A percentile compares a stretch with the other conserved stretches of the same genome.
phyloP scores from a whole-genome alignment of 1,139 yeast species.

The Saccharomyces hybrid region DNA sequence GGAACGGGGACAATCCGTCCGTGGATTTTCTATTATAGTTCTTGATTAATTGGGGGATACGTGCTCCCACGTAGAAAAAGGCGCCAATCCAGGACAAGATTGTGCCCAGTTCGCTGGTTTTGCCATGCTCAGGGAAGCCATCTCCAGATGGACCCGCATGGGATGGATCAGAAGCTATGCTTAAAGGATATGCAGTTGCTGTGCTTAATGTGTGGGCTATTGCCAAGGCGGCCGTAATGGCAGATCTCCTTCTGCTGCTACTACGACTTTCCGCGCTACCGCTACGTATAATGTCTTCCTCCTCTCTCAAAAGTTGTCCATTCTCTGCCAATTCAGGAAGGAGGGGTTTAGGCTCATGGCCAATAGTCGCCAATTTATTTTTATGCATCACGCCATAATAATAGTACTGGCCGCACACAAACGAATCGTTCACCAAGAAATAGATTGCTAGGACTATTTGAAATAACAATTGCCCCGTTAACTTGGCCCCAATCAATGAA shows the following conservation, averaged over 20 bases:
- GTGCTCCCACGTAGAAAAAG: constrained; percentile 59
- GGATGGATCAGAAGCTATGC: not conserved
- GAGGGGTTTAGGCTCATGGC: constrained; percentile 30
- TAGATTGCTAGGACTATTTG: constrained; percentile 70
- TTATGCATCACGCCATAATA: constrained; percentile 47
- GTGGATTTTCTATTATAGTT: constrained; percentile 73
- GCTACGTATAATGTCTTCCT: constrained; percentile 11
- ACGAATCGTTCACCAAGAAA: constrained; percentile 63
- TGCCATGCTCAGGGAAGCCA: not conserved
- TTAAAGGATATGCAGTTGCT: not conserved
- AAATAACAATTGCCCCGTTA: constrained; percentile 69
- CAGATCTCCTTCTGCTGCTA: constrained; percentile 1
- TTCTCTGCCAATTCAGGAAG: constrained; percentile 5
- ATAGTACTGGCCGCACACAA: constrained; percentile 68
- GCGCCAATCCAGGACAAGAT: constrained; percentile 80
- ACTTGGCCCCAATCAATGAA: constrained; percentile 68
- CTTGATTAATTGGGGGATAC: constrained; percentile 78
- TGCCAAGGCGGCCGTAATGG: constrained; percentile 6
- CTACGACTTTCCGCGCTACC: constrained; percentile 1
- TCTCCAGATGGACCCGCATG: constrained; percentile 2
- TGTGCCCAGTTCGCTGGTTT: constrained; percentile 37
- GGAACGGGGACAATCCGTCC: constrained; percentile 70
- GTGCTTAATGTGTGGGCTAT: constrained; percentile 1
- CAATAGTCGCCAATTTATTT: constrained; percentile 32
- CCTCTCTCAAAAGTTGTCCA: constrained; percentile 3